Evolutionary conservation across 1,139 yeast species (phyloP).

Genomic region (Martiniozyma asiatica): DNA sequence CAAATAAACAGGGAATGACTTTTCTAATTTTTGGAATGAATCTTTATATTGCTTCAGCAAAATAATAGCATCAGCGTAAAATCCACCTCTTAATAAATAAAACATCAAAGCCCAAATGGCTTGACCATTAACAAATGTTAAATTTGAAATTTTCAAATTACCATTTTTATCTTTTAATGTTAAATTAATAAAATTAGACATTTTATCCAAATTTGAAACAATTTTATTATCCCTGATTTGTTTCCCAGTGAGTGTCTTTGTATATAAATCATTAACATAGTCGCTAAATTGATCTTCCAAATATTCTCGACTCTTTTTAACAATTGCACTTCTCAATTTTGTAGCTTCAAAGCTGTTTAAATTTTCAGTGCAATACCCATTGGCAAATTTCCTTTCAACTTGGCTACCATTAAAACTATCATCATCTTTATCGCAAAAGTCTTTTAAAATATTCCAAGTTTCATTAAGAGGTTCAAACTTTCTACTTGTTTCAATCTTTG

Average conservation of each 20-base stretch:
- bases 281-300: constrained; percentile 71
- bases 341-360: constrained; percentile 23
- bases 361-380: constrained; percentile 2
- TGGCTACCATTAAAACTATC: constrained; percentile 6
- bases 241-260: constrained; percentile 23
- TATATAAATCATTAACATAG: constrained; percentile 61
- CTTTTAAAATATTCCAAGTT: constrained; percentile 41
- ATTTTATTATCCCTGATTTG: constrained; percentile 10
- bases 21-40: constrained; percentile 70
- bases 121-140: constrained; percentile 61
- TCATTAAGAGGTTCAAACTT: constrained; percentile 55
- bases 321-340: constrained; percentile 36
- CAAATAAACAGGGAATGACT: constrained; percentile 70
- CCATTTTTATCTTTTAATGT: constrained; percentile 22
- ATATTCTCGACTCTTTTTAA: constrained; percentile 44
- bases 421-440: constrained; percentile 15
- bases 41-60: constrained; percentile 38
- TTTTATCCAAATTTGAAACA: constrained; percentile 13
- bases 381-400: too few species aligned
- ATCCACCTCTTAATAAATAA: constrained; percentile 76
- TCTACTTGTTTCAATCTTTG: constrained; percentile 40
- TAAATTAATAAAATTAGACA: constrained; percentile 16
- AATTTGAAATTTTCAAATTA: constrained; percentile 36
- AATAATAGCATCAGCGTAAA: constrained; percentile 63
- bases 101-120: constrained; percentile 92